Evolutionary conservation across 306 rosid genomes (phyloP).

Genomic region (Quercus wislizeni): DNA sequence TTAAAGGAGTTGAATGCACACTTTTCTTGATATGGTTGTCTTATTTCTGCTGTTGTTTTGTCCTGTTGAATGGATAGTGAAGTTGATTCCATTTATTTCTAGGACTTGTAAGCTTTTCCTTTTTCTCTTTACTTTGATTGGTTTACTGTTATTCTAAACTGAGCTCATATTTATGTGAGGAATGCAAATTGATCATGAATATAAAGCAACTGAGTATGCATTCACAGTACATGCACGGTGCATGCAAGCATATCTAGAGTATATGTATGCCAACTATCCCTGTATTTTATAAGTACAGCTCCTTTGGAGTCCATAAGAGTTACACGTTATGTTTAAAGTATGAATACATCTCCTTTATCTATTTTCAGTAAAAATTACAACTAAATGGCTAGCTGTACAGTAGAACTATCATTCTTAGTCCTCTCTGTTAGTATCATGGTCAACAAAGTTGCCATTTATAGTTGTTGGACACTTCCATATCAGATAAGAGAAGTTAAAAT

Average conservation of each 20-base stretch:
- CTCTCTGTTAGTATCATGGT: conserved; percentile 27
- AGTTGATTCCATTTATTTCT: background rate
- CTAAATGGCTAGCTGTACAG: background rate
- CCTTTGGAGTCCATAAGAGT: background rate
- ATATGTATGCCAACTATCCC: background rate
- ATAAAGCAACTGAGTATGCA: background rate
- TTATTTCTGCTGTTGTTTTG: conserved; percentile 39
- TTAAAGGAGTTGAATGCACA: conserved; percentile 19
- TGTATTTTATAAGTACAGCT: background rate
- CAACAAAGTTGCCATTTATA: conserved; percentile 43
- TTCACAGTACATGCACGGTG: conserved; percentile 9
- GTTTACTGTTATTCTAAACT: conserved; percentile 14
- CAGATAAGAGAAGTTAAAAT: conserved; percentile 10
- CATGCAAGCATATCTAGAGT: conserved; percentile 12
- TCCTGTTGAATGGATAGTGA: background rate
- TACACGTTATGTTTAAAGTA: background rate
- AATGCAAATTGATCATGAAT: background rate
- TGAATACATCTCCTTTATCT: background rate
- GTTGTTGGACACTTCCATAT: conserved; percentile 35
- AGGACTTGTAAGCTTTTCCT: background rate
- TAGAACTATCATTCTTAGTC: conserved; percentile 18
- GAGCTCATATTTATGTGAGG: background rate
- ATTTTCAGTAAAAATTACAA: background rate
- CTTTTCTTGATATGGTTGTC: conserved; percentile 53
- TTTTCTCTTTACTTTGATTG: conserved; percentile 13